These are phyloP conservation scores for Lizonia empirigonia DNA, from an alignment of 2,329 filamentous ascomycete genomes.

Conservation along the genomic window DNA sequence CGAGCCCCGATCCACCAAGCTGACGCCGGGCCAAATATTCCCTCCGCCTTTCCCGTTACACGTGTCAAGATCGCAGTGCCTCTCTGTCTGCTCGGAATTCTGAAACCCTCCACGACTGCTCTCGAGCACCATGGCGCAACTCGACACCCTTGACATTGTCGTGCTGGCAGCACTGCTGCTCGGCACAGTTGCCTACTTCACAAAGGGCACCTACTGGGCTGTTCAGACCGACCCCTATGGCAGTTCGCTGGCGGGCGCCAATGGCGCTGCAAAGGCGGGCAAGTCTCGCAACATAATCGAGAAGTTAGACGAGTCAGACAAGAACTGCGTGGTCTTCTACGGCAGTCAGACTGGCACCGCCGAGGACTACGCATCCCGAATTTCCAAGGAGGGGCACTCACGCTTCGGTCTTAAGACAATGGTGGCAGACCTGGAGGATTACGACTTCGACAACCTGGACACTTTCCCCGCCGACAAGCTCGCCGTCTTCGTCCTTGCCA, in stretches of 20 bases:
- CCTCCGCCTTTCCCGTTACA: constrained; percentile 36
- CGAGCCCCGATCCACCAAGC: constrained; percentile 22
- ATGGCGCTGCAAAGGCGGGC: constrained; percentile 71
- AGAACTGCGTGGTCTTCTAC: constrained; percentile 98
- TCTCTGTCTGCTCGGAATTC: constrained; percentile 19
- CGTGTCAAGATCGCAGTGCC: constrained; percentile 26
- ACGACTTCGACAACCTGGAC: constrained; percentile 94
- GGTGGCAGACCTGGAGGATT: constrained; percentile 97
- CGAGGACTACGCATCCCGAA: constrained; percentile 94
- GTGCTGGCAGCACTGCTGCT: constrained; percentile 85
- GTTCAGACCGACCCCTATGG: constrained; percentile 88
- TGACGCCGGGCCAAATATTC: constrained; percentile 34
- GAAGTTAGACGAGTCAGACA: constrained; percentile 92
- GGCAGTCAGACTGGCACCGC: constrained; percentile 98
- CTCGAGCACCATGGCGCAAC: constrained; percentile 77
- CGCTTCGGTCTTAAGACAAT: constrained; percentile 96
- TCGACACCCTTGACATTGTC: constrained; percentile 92
- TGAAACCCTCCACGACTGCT: constrained; percentile 17
- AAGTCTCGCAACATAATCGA: constrained; percentile 92
- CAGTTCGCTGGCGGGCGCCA: constrained; percentile 69
- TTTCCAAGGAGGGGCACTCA: constrained; percentile 97
- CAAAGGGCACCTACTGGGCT: constrained; percentile 94
- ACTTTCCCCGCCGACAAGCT: constrained; percentile 87
- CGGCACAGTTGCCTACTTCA: constrained; percentile 93
- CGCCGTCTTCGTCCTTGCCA: constrained; percentile 93